These are phyloP conservation scores for Eucommia ulmoides DNA, from an alignment of 257 asterid genomes.

Conservation along the genomic window DNA sequence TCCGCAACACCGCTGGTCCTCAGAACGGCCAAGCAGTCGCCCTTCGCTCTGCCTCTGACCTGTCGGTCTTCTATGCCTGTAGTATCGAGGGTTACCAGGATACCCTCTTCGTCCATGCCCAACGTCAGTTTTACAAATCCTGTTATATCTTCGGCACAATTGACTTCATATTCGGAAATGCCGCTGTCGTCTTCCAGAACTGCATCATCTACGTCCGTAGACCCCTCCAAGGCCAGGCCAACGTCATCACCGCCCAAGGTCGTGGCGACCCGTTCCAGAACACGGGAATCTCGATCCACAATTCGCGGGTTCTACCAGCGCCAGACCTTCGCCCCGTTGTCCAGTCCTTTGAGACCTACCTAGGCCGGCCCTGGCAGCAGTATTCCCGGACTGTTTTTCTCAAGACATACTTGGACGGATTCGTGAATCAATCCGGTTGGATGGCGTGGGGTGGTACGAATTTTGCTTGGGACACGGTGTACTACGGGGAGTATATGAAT, in stretches of 20 bases:
- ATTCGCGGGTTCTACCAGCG: slow-evolving; percentile 39
- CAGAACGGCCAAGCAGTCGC: slow-evolving; percentile 70
- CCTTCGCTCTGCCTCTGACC: slow-evolving; percentile 73
- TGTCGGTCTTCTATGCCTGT: slow-evolving; percentile 70
- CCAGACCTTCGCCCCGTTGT: slow-evolving; percentile 47
- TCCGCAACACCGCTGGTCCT: slow-evolving; percentile 75
- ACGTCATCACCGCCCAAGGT: slow-evolving; percentile 78
- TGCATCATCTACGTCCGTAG: slow-evolving; percentile 60
- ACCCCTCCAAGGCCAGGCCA: slow-evolving; percentile 59
- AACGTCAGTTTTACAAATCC: slow-evolving; percentile 65
- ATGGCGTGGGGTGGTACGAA: slow-evolving; percentile 45
- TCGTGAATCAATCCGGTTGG: slow-evolving; percentile 69
- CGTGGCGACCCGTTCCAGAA: slow-evolving; percentile 88
- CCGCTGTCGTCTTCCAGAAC: slow-evolving; percentile 67
- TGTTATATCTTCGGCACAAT: slow-evolving; percentile 66
- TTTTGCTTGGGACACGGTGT: slow-evolving; percentile 54
- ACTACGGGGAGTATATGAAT: slow-evolving; percentile 67
- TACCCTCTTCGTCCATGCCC: slow-evolving; percentile 68
- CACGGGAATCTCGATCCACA: slow-evolving; percentile 74
- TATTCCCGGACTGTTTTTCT: slow-evolving; percentile 62
- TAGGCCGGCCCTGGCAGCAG: slow-evolving; percentile 81
- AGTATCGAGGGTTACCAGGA: slow-evolving; percentile 85
- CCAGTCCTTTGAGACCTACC: slow-evolving; percentile 24
- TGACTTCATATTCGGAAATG: slow-evolving; percentile 84
- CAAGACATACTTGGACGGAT: slow-evolving; percentile 33